Evolutionary conservation across 768 basidiomycete species (phyloP), one percentile per base, ranked within the genome.

Genomic region (Thelephora ganbajun): DNA sequence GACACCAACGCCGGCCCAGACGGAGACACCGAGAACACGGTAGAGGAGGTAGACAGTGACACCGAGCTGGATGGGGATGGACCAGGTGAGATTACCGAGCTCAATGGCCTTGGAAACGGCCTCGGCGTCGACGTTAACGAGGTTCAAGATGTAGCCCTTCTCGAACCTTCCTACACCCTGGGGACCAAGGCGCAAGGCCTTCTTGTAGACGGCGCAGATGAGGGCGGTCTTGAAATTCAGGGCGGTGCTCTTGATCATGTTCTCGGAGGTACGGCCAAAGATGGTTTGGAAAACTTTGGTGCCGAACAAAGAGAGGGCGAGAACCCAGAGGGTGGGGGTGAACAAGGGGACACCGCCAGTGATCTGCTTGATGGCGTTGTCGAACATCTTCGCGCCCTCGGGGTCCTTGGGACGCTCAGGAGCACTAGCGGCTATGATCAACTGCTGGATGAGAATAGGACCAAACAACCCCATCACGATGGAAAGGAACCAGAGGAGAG

Each of bases 271-370:
- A 43, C 60, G 60, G 19, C 60, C 60, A 42, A 54, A 61, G 19
- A 61, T 20, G 5, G 58, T 55, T 44, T 23, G 54, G n/a, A 53
- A 42, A 0, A 61, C 18, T 48, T 61, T 61, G 49, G 61, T 43
- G 22, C 30, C 57, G 44, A 61, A 53, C 23, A 61, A 50, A 13
- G 61, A 51, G 36, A 53, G 50, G 5, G 45, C 60, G 35, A 61
- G 35, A 9, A 46, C 50, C 34, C 59, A 61, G 37, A 60, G 61
- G 30, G 49, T 48, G 48, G 61, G 49, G 16, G 56, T 14, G 37
- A 61, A 54, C 5, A 61, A 53, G 35, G 60, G 60, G 42, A 61
- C 59, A 23, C 60, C 60, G n/a, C 60, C 60, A 3, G 60, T 61
- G n/a, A 35, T 35, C 34, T 43, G 19, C 50, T 58, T 41, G 20